Conservation (phyloP, 441 rosid species). For the Euphorbia schlechtendalii region DNA sequence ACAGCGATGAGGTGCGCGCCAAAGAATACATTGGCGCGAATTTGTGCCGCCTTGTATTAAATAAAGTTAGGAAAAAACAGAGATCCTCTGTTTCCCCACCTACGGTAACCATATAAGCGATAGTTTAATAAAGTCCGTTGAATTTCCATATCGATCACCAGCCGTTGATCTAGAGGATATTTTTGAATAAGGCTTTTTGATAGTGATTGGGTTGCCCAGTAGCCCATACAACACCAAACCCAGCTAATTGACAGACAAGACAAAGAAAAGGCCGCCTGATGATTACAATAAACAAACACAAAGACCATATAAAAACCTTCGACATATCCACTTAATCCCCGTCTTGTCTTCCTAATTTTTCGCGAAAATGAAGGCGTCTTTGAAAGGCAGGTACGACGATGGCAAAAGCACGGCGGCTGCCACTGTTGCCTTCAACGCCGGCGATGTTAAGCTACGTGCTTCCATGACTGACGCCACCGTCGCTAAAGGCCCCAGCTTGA, state of each 20-base stretch:
- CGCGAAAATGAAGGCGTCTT: constrained; percentile 56
- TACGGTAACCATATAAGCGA: not conserved
- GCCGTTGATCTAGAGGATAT: no score
- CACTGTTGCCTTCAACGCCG: constrained; percentile 45
- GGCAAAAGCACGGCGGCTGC: constrained; percentile 56
- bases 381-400: constrained; percentile 65
- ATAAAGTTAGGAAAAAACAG: not conserved
- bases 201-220: not conserved
- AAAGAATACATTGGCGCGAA: constrained; percentile 11
- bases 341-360: constrained; percentile 11
- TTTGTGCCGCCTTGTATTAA: not conserved
- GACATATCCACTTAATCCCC: constrained; percentile 17
- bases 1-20: not conserved
- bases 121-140: not conserved
- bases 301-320: not conserved
- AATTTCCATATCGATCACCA: not conserved
- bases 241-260: not conserved
- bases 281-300: not conserved
- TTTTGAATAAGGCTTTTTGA: not conserved
- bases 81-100: not conserved
- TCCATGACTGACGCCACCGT: constrained; percentile 83
- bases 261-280: not conserved
- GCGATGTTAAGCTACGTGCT: constrained; percentile 71
- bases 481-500: constrained; percentile 68
- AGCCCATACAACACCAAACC: not conserved